Evolutionary conservation across 192 early-diverging fungal genomes (phyloP).

Genomic region (Podila verticillata): DNA sequence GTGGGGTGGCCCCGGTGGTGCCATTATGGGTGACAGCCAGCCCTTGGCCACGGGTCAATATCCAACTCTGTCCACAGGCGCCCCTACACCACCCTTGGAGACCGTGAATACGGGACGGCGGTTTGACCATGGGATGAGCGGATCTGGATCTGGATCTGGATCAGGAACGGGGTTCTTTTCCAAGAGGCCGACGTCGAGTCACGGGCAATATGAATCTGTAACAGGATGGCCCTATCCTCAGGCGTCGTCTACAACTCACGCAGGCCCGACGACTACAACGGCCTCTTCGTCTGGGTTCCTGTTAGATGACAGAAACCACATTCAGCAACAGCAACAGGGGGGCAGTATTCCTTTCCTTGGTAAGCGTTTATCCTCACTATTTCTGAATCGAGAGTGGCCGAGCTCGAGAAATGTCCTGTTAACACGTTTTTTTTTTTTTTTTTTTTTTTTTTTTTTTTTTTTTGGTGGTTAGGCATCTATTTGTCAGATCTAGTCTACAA

Average conservation of each 20-base stretch:
- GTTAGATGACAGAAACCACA: not conserved
- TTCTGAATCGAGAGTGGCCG: not conserved
- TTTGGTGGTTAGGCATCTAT: constrained; percentile 58
- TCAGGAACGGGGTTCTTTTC: too few species aligned
- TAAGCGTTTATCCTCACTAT: constrained; percentile 9
- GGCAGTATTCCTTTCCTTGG: constrained; percentile 72
- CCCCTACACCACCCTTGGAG: too few species aligned
- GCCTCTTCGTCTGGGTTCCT: not conserved
- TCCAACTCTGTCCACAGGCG: too few species aligned
- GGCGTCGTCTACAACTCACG: not conserved
- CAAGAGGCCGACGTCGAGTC: too few species aligned
- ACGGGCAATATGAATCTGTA: too few species aligned
- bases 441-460: not conserved
- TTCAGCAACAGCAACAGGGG: constrained; percentile 40
- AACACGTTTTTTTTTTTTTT: not conserved
- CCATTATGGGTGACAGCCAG: too few species aligned
- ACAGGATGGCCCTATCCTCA: too few species aligned
- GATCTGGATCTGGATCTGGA: too few species aligned
- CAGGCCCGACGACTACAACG: not conserved
- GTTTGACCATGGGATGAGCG: too few species aligned
- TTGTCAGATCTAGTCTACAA: constrained; percentile 68
- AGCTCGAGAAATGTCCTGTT: not conserved
- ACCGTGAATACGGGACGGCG: too few species aligned
- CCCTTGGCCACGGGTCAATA: too few species aligned
- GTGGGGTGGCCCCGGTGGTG: constrained; percentile 40